Evolutionary conservation across 2,329 filamentous ascomycete genomes (phyloP).

Genomic region (Colletotrichum siamense): DNA sequence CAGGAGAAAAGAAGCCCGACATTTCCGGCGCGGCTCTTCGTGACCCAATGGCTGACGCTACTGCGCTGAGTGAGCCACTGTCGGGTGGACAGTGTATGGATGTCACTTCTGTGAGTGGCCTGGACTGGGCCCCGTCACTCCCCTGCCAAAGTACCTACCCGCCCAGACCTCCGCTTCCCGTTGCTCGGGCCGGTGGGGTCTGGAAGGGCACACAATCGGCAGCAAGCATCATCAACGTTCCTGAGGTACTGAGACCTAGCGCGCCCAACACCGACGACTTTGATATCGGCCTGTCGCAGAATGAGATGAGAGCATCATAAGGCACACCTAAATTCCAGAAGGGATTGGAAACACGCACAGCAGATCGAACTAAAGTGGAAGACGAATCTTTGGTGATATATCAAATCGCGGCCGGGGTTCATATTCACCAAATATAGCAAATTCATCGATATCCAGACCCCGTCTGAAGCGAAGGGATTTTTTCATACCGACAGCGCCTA

Average conservation of each 20-base stretch:
- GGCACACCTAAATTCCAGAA: neutral
- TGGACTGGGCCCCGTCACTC: neutral
- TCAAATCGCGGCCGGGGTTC: neutral
- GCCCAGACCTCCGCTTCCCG: neutral
- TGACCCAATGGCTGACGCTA: neutral
- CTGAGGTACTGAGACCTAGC: neutral
- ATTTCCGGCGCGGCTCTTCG: neutral
- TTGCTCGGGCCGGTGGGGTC: neutral
- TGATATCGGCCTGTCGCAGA: neutral
- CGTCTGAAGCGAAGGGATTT: neutral
- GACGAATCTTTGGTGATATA: neutral
- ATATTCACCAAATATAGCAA: neutral
- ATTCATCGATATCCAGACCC: neutral
- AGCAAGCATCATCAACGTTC: neutral
- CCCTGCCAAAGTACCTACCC: neutral
- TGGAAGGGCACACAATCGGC: conserved; percentile 10
- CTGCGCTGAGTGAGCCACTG: neutral
- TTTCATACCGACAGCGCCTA: neutral
- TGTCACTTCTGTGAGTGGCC: neutral
- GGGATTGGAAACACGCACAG: neutral
- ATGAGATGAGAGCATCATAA: neutral
- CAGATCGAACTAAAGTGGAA: neutral
- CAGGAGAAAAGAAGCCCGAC: neutral
- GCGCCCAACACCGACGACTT: neutral
- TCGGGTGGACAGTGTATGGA: neutral